Percentiles rank a stretch among this genome's conserved stretches.
These are phyloP conservation scores for Coemansia sp. DNA, from an alignment of 192 early-diverging fungal species.

Conservation along the genomic window DNA sequence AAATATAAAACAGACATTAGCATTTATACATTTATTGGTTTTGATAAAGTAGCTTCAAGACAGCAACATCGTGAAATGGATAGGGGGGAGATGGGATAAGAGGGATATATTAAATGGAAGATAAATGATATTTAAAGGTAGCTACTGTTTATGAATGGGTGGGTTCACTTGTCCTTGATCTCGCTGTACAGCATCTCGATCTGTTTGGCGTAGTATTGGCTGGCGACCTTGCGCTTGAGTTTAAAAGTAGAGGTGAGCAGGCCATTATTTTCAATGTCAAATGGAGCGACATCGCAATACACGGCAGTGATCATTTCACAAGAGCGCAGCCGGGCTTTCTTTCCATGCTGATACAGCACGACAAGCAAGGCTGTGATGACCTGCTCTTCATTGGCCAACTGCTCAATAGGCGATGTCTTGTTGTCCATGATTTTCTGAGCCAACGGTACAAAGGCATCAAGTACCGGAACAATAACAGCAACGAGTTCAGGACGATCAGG, in stretches of 20 bases:
- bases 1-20: too few relatives aligned
- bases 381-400: slow-evolving; percentile 40
- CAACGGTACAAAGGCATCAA: slow-evolving; percentile 59
- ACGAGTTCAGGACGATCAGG: slow-evolving; percentile 80
- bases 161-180: slow-evolving; percentile 11
- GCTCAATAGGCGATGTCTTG: slow-evolving; percentile 16
- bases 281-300: slow-evolving; percentile 61
- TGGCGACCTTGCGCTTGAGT: slow-evolving; percentile 71
- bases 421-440: slow-evolving; percentile 37
- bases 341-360: slow-evolving; percentile 58
- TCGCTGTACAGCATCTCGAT: slow-evolving; percentile 65
- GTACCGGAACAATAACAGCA: slow-evolving; percentile 77
- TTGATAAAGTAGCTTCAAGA: too few relatives aligned
- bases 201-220: slow-evolving; percentile 56
- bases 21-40: slow-evolving; percentile 2
- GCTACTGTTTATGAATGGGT: too few relatives aligned
- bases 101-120: not conserved
- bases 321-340: slow-evolving; percentile 67
- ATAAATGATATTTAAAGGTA: too few relatives aligned
- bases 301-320: slow-evolving; percentile 78
- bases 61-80: too few relatives aligned
- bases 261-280: slow-evolving; percentile 72
- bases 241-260: slow-evolving; percentile 89
- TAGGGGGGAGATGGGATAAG: too few relatives aligned
- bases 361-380: slow-evolving; percentile 60